phyloP scores from a whole-genome alignment of 2,329 filamentous ascomycete species.

The Botryotinia calthae region DNA sequence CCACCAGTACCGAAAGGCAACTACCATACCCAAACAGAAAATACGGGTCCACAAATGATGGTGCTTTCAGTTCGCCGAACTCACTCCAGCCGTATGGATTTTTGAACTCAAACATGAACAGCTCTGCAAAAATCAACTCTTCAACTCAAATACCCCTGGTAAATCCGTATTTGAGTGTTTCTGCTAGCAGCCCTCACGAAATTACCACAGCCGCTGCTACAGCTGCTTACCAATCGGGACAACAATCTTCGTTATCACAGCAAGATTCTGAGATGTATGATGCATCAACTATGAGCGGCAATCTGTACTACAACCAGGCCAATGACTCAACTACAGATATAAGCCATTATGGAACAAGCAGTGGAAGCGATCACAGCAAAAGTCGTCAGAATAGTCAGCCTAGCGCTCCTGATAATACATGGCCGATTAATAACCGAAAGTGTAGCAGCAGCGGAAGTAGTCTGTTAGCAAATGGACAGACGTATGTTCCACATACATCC shows the following conservation, averaged over 20 bases:
- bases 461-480: background rate
- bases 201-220: constrained; percentile 19
- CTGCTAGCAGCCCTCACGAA: constrained; percentile 33
- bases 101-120: background rate
- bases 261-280: constrained; percentile 4
- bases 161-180: constrained; percentile 27
- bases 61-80: background rate
- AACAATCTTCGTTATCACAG: constrained; percentile 10
- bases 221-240: background rate
- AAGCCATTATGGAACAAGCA: constrained; percentile 13
- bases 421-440: constrained; percentile 17
- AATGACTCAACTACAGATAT: constrained; percentile 6
- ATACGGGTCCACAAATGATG: constrained; percentile 15
- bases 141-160: constrained; percentile 22
- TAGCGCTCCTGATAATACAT: constrained; percentile 5
- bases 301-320: background rate
- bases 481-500: background rate
- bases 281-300: background rate
- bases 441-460: constrained; percentile 1
- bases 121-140: background rate
- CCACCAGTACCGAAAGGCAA: background rate
- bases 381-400: constrained; percentile 20
- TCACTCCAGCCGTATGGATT: background rate
- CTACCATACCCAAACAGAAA: constrained; percentile 14
- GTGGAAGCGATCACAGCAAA: constrained; percentile 2